phyloP scores from a whole-genome alignment of 192 early-diverging fungal species.

The Coemansia umbellata region DNA sequence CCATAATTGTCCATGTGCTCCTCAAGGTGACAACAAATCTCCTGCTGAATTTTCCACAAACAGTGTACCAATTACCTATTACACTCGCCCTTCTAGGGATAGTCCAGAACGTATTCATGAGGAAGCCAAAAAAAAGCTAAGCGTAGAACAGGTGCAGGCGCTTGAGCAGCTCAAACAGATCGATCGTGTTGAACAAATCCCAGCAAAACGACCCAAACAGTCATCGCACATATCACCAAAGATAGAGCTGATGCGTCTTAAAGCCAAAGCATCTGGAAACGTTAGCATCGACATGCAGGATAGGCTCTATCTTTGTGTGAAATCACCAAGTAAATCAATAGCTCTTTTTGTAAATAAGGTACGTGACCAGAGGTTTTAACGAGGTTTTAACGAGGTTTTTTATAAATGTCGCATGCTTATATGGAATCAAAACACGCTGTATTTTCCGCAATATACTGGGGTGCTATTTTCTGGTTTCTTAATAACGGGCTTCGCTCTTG shows the following conservation, averaged over 20 bases:
- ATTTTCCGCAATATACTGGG: too few species aligned
- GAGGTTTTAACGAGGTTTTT: too few species aligned
- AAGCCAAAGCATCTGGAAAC: conserved; percentile 36
- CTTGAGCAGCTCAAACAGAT: conserved; percentile 8
- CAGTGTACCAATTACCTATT: conserved; percentile 14
- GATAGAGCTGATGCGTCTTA: conserved; percentile 47
- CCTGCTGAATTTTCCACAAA: neutral
- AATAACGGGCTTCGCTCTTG: too few species aligned
- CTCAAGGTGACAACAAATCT: neutral
- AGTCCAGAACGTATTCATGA: conserved; percentile 12
- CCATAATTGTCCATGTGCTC: conserved; percentile 16
- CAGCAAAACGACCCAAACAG: neutral
- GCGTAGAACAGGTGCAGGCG: conserved; percentile 20
- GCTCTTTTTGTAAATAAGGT: conserved; percentile 28
- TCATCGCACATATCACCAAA: conserved; percentile 18
- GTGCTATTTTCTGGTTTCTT: too few species aligned
- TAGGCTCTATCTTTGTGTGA: conserved; percentile 28
- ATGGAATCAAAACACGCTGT: too few species aligned
- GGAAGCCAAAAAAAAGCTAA: conserved; percentile 17
- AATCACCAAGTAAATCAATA: conserved; percentile 13
- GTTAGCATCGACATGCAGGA: conserved; percentile 27
- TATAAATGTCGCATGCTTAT: too few species aligned
- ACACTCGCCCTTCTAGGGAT: conserved; percentile 20
- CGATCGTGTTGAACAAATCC: neutral
- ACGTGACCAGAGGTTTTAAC: too few species aligned